Percentiles rank a stretch among this genome's conserved stretches.
phyloP scores from a whole-genome alignment of 441 rosid species.

The Erodium texanum region DNA sequence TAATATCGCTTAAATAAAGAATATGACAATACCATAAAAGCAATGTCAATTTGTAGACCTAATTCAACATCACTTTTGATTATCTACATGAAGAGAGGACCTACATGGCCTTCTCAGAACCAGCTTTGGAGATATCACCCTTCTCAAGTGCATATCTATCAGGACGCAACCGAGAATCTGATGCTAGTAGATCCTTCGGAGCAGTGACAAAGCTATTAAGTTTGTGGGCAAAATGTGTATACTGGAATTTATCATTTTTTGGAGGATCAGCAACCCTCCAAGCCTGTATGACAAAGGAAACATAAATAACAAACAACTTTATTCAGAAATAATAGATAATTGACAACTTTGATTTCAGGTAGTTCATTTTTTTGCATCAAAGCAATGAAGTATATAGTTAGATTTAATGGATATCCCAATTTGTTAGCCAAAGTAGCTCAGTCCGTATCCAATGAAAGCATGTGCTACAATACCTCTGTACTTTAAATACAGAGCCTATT shows the following conservation, averaged over 20 bases:
- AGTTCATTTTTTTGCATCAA: neutral
- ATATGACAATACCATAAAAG: neutral
- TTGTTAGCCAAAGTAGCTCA: neutral
- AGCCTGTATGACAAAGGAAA: constrained; percentile 33
- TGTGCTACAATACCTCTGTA: no score
- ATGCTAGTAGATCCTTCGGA: constrained; percentile 70
- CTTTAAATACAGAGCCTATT: neutral
- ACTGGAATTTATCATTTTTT: constrained; percentile 74
- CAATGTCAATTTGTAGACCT: neutral
- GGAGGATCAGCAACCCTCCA: constrained; percentile 83
- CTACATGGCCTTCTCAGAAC: constrained; percentile 80
- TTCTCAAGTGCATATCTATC: constrained; percentile 90
- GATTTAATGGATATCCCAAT: neutral
- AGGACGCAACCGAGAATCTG: constrained; percentile 95
- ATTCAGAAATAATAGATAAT: neutral
- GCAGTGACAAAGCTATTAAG: constrained; percentile 87
- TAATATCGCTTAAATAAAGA: neutral
- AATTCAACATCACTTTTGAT: neutral
- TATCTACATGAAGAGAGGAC: neutral
- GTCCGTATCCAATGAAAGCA: neutral
- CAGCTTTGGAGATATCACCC: constrained; percentile 77
- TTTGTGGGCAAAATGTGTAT: constrained; percentile 86
- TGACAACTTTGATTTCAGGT: neutral
- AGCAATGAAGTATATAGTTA: neutral
- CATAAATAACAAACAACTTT: neutral